Evolutionary conservation across 768 basidiomycete species (phyloP), one percentile per base, ranked within the genome.

Genomic region (Lenzites betulinus): DNA sequence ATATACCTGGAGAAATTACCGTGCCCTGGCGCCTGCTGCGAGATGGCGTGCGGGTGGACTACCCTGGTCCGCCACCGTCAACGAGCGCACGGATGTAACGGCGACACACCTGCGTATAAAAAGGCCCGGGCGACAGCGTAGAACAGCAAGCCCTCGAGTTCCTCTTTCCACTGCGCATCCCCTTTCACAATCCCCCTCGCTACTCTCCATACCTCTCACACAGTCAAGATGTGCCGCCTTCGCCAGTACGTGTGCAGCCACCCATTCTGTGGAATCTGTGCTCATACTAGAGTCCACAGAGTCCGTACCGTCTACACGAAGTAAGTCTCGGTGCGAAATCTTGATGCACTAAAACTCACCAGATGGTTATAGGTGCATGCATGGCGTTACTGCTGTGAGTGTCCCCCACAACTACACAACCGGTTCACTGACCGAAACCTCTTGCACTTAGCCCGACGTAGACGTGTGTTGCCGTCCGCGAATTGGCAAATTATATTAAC

Each of bases 191-290:
- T 12, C 26, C 46, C 12, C 15, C 39, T 36, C 33, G 1, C 49
- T 23, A 1, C 11, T 39, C 30, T 30, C 12, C 39, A 3, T 20
- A 41, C 13, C 22, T 35, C 30, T 43, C 42, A 54, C 51, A 16
- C 42, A 46, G 49, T 12, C 42, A 28, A 52, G 51, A 85, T 85
- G 84, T 85, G 84, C 71, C 76, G 75, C 67, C 77, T 73, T 68
- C 81, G 84, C 74, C 82, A 79, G 84, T 85, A 66, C 71, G 81
- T 77, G 4, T 22, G 22, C 22, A 6, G 20, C n/a, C 26, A 28
- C 33, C 6, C 38, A 11, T 7, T 13, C 22, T n/a, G 12, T 16
- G 13, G 6, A 13, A 25, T 26, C 35, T 51, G 47, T 36, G 51
- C 41, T 62, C 35, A 57, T 43, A 16, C 25, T 18, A 41, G 33